A percentile compares a stretch with the other conserved stretches of the same genome.
Evolutionary conservation across 805 yeast species (phyloP).

Genomic region (Candida silvicultrix): DNA sequence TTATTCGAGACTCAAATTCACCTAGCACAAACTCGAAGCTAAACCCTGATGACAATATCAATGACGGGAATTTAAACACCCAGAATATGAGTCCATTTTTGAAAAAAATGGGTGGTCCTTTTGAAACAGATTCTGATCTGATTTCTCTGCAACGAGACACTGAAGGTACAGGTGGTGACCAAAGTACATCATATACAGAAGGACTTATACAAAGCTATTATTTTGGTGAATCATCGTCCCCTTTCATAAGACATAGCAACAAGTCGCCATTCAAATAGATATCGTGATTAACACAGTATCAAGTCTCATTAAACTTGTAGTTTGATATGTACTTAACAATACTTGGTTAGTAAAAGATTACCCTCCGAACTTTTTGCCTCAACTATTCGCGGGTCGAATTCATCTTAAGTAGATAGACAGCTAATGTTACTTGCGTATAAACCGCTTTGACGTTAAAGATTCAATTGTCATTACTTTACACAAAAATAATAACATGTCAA

Average conservation of each 20-base stretch:
- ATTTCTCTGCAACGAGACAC: neutral
- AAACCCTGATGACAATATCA: neutral
- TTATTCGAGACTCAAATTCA: neutral
- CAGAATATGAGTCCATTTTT: constrained; percentile 6
- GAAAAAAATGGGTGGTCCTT: constrained; percentile 11
- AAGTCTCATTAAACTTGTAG: too few species aligned
- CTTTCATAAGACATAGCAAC: constrained; percentile 11
- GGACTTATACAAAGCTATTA: constrained; percentile 6
- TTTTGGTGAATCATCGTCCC: constrained; percentile 12
- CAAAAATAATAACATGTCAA: constrained; percentile 2
- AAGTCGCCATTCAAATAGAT: constrained; percentile 1
- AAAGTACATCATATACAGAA: neutral
- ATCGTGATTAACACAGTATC: too few species aligned
- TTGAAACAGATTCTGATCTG: constrained; percentile 3
- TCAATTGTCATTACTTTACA: too few species aligned
- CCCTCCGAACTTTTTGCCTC: neutral
- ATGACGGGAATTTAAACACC: neutral
- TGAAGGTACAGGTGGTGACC: neutral
- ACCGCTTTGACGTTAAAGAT: too few species aligned
- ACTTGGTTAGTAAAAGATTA: neutral
- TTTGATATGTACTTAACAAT: too few species aligned
- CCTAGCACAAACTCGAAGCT: neutral
- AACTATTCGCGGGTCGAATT: too few species aligned
- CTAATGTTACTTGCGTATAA: too few species aligned
- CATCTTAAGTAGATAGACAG: too few species aligned